Percentiles rank a stretch among this genome's conserved stretches.
Conservation (phyloP, 108 stramenopile species). For the Conticribra weissflogii region DNA sequence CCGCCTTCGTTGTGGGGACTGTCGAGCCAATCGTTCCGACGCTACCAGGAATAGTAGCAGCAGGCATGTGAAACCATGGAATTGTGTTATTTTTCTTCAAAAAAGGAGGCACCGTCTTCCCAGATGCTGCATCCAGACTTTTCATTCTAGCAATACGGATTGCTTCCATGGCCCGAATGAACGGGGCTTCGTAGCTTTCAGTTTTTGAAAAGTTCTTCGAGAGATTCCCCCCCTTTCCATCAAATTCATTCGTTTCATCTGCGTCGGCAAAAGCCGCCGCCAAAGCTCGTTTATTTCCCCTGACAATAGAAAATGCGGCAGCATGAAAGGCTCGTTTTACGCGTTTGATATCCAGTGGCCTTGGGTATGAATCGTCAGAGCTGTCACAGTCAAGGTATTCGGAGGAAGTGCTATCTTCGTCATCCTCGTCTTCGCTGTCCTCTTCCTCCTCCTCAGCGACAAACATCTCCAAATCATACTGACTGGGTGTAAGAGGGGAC, state of each 20-base stretch:
- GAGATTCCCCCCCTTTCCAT: too few species aligned
- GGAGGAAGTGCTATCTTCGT: too few species aligned
- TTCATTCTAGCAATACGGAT: slow-evolving; percentile 22
- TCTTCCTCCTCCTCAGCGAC: too few species aligned
- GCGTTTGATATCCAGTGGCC: background rate
- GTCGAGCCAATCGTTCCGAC: background rate
- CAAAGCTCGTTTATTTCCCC: background rate
- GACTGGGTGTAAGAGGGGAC: too few species aligned
- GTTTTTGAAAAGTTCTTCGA: background rate
- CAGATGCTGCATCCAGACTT: slow-evolving; percentile 22
- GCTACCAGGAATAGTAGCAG: background rate
- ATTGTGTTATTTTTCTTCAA: slow-evolving; percentile 50
- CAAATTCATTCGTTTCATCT: too few species aligned
- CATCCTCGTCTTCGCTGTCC: too few species aligned
- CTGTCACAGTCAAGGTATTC: too few species aligned
- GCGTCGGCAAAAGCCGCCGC: background rate
- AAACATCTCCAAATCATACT: too few species aligned
- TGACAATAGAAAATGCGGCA: background rate
- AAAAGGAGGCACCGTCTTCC: slow-evolving; percentile 29
- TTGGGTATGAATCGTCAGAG: too few species aligned
- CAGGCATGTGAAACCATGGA: slow-evolving; percentile 46
- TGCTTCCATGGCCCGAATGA: slow-evolving; percentile 26
- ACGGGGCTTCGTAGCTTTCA: slow-evolving; percentile 30
- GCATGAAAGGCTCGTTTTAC: background rate
- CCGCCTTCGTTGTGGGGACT: background rate